Evolutionary conservation across 192 early-diverging fungal species (phyloP), one percentile per base, ranked within the genome.

Genomic region (Blastocladiella britannica): DNA sequence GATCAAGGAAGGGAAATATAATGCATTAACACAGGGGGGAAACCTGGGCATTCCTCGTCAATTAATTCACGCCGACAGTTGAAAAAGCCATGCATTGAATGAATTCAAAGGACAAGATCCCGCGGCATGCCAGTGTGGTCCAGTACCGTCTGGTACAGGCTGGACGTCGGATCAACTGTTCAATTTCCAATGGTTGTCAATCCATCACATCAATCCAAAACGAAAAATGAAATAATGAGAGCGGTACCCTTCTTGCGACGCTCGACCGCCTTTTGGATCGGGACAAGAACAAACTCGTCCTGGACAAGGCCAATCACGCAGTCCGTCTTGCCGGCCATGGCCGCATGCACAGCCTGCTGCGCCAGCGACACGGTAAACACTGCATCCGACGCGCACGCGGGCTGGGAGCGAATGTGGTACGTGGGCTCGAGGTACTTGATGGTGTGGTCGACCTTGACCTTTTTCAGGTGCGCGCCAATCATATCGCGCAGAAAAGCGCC

Each of bases 321-420:
- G 54, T 69, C 31, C 29, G 67, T 68, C 53, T 69, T 69, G 26
- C 67, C 67, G 25, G 67, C 67, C 65, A 68, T 67, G 31, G 67
- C 67, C 5, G 61, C 65, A n/a, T 68, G 67, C 26, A 62, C 58
- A 15, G 60, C 60, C 61, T 57, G 56, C 55, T 68, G 67, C 3
- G 51, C 65, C 1, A 68, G 56, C 51, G 53, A 29, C n/a, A 64
- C 27, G 22, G 67, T 51, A 43, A 67, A 68, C 1, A 59, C 52
- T 20, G 67, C 65, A 52, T 68, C 67, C 2, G 61, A 58, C 15
- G 67, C 25, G 24, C 51, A 53, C 5, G 65, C 65, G 28, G 56
- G 53, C 26, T 31, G 58, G 5, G 61, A 25, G 15, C 59, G 56
- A 54, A 66, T 67, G 22, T 60, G 25, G 28, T 68, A 68, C 8